Conservation (phyloP, 2,329 filamentous ascomycete species). For the Chalara sp. region DNA sequence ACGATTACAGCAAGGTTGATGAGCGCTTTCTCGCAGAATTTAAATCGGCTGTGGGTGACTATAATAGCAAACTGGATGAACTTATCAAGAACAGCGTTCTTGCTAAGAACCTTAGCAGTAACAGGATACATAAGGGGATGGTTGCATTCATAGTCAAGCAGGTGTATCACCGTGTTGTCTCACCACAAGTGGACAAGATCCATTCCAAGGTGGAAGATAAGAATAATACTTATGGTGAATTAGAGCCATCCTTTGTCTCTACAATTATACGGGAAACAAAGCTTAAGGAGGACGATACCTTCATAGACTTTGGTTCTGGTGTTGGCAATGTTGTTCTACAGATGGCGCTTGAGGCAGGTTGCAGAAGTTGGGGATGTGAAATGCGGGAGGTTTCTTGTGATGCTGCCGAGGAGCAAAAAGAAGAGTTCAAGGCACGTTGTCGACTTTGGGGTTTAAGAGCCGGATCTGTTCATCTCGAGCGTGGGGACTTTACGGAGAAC, state of each 20-base stretch:
- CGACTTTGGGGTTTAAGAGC: constrained; percentile 81
- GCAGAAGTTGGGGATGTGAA: constrained; percentile 93
- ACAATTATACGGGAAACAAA: constrained; percentile 70
- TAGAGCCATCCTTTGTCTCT: constrained; percentile 77
- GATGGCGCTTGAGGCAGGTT: constrained; percentile 86
- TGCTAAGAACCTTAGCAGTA: constrained; percentile 60
- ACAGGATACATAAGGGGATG: constrained; percentile 60
- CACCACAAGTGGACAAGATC: constrained; percentile 77
- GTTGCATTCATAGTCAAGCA: constrained; percentile 79
- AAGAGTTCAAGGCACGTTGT: constrained; percentile 79
- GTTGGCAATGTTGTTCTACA: constrained; percentile 95
- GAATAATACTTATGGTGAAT: constrained; percentile 91
- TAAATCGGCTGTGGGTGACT: constrained; percentile 63
- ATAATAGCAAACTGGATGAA: constrained; percentile 64
- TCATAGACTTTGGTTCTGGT: constrained; percentile 91
- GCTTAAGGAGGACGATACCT: constrained; percentile 77
- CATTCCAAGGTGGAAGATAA: constrained; percentile 83
- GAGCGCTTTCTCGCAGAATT: constrained; percentile 58
- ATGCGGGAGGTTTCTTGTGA: constrained; percentile 88
- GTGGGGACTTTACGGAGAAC: constrained; percentile 78
- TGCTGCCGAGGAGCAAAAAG: constrained; percentile 71
- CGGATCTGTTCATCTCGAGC: constrained; percentile 71
- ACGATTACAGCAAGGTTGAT: constrained; percentile 52
- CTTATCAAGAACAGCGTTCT: constrained; percentile 67
- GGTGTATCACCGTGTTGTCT: constrained; percentile 87